These are phyloP conservation scores for Trichoderma sp. DNA, from an alignment of 2,329 filamentous ascomycete genomes.

Conservation along the genomic window DNA sequence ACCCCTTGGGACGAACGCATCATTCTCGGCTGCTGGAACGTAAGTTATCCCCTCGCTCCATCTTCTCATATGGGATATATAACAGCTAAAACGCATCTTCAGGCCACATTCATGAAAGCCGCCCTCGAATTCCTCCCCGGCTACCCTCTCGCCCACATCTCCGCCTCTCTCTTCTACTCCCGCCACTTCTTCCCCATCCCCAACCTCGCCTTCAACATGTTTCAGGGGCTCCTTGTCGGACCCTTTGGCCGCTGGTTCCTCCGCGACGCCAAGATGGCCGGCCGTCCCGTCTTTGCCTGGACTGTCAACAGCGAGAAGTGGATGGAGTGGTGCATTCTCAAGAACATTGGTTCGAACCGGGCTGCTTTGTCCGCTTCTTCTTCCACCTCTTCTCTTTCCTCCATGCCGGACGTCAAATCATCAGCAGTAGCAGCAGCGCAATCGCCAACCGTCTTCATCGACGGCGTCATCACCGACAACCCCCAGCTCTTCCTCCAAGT, in stretches of 20 bases:
- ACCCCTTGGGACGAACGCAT: conserved; percentile 73
- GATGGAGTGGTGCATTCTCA: conserved; percentile 78
- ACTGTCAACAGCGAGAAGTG: conserved; percentile 78
- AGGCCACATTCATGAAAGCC: conserved; percentile 70
- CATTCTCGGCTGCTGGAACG: conserved; percentile 81
- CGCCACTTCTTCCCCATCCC: conserved; percentile 68
- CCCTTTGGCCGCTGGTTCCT: conserved; percentile 70
- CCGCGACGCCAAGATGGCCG: conserved; percentile 52
- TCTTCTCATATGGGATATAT: background rate
- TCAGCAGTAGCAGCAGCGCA: background rate
- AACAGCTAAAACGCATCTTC: background rate
- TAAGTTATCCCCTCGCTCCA: conserved; percentile 41
- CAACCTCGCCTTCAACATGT: conserved; percentile 77
- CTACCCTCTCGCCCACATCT: conserved; percentile 70
- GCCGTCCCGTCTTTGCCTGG: conserved; percentile 74
- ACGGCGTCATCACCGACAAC: conserved; percentile 87
- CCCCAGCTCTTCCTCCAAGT: conserved; percentile 69
- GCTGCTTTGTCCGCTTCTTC: background rate
- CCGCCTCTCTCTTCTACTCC: conserved; percentile 69
- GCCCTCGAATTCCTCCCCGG: conserved; percentile 64
- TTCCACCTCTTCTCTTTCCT: background rate
- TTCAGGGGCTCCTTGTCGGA: conserved; percentile 69
- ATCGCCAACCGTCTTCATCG: conserved; percentile 49
- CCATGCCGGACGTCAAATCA: background rate
- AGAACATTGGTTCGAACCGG: conserved; percentile 34